phyloP scores from a whole-genome alignment of 2,329 filamentous ascomycete genomes.

The Botrytis fragariae region DNA sequence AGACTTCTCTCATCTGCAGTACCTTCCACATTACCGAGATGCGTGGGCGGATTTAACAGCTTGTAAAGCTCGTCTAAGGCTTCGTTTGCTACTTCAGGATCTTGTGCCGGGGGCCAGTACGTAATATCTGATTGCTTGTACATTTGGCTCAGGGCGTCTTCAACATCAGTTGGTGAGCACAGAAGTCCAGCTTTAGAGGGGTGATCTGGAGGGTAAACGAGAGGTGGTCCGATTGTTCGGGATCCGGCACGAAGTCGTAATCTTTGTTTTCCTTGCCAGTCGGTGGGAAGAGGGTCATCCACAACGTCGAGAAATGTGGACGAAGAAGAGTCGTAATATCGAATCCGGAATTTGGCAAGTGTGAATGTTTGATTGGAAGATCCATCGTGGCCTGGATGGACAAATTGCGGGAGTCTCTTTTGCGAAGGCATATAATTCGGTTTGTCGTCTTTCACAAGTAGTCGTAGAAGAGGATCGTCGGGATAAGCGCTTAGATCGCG shows the following conservation, averaged over 20 bases:
- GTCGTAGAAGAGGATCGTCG: constrained; percentile 30
- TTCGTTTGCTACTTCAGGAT: constrained; percentile 27
- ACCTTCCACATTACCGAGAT: constrained; percentile 42
- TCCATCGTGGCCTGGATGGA: constrained; percentile 51
- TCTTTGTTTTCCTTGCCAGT: constrained; percentile 38
- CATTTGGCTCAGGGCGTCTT: constrained; percentile 30
- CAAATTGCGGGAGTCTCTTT: constrained; percentile 43
- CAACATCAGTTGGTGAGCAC: constrained; percentile 25
- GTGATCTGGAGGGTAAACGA: constrained; percentile 15
- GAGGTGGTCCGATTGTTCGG: constrained; percentile 41
- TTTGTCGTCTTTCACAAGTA: constrained; percentile 36
- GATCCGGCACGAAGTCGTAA: constrained; percentile 52
- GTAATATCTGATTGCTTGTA: constrained; percentile 29
- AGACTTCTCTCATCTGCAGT: constrained; percentile 48
- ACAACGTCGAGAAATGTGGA: constrained; percentile 60
- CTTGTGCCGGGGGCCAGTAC: constrained; percentile 41
- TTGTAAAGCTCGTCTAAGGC: constrained; percentile 40
- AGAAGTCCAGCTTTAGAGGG: constrained; percentile 22
- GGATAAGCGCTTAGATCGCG: constrained; percentile 26
- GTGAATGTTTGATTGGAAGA: constrained; percentile 46
- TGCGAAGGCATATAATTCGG: constrained; percentile 42
- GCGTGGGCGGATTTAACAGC: constrained; percentile 43
- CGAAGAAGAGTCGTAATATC: constrained; percentile 53
- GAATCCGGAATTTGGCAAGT: constrained; percentile 52
- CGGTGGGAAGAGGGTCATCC: constrained; percentile 46